Evolutionary conservation across 2,329 filamentous ascomycete species (phyloP).

Genomic region (Sclerotinia subarctica): DNA sequence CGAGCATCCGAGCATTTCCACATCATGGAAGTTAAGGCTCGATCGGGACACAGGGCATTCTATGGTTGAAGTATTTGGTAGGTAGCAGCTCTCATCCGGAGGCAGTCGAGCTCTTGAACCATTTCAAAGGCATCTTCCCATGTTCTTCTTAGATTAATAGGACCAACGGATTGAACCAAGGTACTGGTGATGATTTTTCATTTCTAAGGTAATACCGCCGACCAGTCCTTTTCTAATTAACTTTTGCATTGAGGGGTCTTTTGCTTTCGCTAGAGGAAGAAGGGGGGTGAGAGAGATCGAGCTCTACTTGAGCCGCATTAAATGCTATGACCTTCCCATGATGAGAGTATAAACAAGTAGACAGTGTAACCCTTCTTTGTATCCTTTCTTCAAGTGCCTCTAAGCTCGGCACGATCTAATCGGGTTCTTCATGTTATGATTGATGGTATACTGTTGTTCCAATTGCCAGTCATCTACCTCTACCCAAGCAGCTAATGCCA

Average conservation of each 20-base stretch:
- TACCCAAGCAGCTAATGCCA: not conserved
- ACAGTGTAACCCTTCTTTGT: not conserved
- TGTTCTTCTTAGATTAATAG: not conserved
- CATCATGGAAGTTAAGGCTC: not conserved
- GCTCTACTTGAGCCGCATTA: constrained; percentile 7
- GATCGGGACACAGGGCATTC: not conserved
- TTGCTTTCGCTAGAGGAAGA: constrained; percentile 1
- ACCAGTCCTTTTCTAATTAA: too few species aligned
- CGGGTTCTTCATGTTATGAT: too few species aligned
- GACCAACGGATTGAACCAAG: not conserved
- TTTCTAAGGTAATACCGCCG: not conserved
- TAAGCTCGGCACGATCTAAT: not conserved
- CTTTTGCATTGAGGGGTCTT: not conserved
- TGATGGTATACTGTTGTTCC: not conserved
- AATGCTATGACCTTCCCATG: not conserved
- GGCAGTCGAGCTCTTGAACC: not conserved
- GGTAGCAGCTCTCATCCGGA: not conserved
- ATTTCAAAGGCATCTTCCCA: not conserved
- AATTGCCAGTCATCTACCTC: not conserved
- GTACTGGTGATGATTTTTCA: not conserved
- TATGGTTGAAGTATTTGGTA: not conserved
- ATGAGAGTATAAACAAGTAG: not conserved
- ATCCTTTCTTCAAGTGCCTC: not conserved
- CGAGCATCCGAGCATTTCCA: constrained; percentile 3
- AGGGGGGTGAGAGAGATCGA: not conserved